Evolutionary conservation across 495 filamentous ascomycete genomes (phyloP).

Genomic region (Echria macrotheca): DNA sequence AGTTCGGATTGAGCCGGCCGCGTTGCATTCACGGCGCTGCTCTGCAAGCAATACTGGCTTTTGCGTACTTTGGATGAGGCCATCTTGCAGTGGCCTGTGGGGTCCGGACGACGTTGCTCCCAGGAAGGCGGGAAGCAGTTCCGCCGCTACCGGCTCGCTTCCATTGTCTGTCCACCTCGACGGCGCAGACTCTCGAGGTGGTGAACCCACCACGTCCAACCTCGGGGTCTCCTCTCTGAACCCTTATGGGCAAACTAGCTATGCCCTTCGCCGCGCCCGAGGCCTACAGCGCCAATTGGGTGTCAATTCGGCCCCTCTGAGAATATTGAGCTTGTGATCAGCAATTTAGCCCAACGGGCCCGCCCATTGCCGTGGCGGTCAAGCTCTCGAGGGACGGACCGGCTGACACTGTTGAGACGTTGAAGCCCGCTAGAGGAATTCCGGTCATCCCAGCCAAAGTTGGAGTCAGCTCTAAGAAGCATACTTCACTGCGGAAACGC

Average conservation of each 20-base stretch:
- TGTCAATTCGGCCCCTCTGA: no score
- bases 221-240: no score
- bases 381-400: slow-evolving; percentile 12
- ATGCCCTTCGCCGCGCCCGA: neutral
- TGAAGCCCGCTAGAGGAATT: no score
- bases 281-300: no score
- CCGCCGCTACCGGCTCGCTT: neutral
- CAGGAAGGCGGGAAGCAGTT: neutral
- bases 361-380: slow-evolving; percentile 7
- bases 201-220: no score
- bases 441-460: no score
- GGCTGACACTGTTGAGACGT: neutral
- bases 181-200: no score
- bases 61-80: neutral
- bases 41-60: slow-evolving; percentile 3
- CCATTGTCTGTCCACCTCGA: no score
- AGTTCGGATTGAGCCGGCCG: neutral
- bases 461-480: neutral
- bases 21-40: neutral
- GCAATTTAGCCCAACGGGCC: slow-evolving; percentile 3
- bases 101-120: neutral
- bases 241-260: no score
- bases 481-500: neutral
- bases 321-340: slow-evolving; percentile 15
- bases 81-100: slow-evolving; percentile 8